These are phyloP conservation scores for Elongisporangium anandrum DNA, from an alignment of 352 stramenopile species.

Conservation along the genomic window DNA sequence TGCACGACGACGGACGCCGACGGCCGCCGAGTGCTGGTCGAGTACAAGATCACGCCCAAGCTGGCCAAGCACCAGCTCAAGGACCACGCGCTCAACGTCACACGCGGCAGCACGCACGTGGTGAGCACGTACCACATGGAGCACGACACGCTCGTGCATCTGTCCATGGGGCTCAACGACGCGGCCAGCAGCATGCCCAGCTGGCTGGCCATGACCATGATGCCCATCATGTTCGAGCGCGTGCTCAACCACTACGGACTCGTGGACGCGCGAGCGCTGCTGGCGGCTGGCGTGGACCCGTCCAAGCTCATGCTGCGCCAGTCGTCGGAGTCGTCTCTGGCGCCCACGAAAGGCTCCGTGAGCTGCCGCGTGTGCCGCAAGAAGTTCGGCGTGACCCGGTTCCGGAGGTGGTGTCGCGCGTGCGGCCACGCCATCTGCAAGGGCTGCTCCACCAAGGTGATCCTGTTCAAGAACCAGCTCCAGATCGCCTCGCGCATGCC, in stretches of 20 bases:
- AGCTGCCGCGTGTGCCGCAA: conserved; percentile 4
- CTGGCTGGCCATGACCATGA: conserved; percentile 20
- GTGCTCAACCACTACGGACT: conserved; percentile 19
- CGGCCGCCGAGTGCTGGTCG: no score
- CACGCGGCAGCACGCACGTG: no score
- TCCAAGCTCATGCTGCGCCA: conserved; percentile 5
- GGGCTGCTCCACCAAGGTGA: conserved; percentile 14
- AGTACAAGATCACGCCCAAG: no score
- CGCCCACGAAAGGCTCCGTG: no score
- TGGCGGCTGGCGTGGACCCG: conserved; percentile 3
- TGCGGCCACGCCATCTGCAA: conserved; percentile 16
- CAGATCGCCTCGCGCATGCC: conserved; percentile 1
- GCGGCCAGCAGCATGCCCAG: conserved; percentile 1
- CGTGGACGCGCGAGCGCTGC: conserved; percentile 16
- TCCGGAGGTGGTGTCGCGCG: conserved; percentile 3
- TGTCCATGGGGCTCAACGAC: no score
- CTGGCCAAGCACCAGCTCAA: conserved; percentile 7
- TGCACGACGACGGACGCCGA: no score
- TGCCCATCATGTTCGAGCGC: conserved; percentile 20
- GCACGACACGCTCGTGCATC: conserved; percentile 3
- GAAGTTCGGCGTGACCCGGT: conserved; percentile 20
- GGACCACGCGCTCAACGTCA: conserved; percentile 8
- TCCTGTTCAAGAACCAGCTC: conserved; percentile 10
- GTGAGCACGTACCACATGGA: conserved; percentile 8
- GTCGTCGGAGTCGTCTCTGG: background rate